Evolutionary conservation across 2,329 filamentous ascomycete species (phyloP).

Genomic region (Xylariomycetidae sp.): DNA sequence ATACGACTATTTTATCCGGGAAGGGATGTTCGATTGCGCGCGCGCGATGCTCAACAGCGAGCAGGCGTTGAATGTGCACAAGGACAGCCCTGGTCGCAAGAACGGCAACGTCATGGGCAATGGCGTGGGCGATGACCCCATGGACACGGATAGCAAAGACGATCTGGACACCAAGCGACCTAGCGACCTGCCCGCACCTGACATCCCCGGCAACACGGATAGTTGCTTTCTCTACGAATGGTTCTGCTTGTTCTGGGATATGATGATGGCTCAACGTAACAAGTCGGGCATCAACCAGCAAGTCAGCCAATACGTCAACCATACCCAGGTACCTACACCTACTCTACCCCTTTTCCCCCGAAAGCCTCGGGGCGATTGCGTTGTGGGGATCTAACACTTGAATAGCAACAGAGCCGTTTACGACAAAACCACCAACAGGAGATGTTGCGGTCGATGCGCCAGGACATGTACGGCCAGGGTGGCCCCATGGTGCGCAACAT

Average conservation of each 20-base stretch:
- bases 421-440: conserved; percentile 73
- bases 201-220: conserved; percentile 59
- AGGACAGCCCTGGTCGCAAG: conserved; percentile 63
- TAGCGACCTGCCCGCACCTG: conserved; percentile 71
- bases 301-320: conserved; percentile 70
- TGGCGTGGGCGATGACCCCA: conserved; percentile 65
- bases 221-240: conserved; percentile 92
- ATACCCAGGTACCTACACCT: conserved; percentile 65
- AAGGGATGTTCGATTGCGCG: conserved; percentile 78
- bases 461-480: conserved; percentile 48
- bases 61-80: conserved; percentile 59
- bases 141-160: conserved; percentile 81
- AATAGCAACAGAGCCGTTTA: conserved; percentile 60
- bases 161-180: conserved; percentile 68
- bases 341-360: conserved; percentile 3
- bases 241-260: conserved; percentile 97
- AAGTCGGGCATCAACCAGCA: conserved; percentile 49
- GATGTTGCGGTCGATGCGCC: conserved; percentile 67
- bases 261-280: conserved; percentile 76
- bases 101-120: conserved; percentile 63
- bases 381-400: conserved; percentile 17
- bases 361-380: conserved; percentile 7
- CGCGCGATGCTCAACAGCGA: conserved; percentile 64
- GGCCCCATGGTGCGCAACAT: conserved; percentile 62
- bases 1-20: conserved; percentile 85